Evolutionary conservation across 148 eudicot species (phyloP).

Genomic region (Fallopia convolvulus): DNA sequence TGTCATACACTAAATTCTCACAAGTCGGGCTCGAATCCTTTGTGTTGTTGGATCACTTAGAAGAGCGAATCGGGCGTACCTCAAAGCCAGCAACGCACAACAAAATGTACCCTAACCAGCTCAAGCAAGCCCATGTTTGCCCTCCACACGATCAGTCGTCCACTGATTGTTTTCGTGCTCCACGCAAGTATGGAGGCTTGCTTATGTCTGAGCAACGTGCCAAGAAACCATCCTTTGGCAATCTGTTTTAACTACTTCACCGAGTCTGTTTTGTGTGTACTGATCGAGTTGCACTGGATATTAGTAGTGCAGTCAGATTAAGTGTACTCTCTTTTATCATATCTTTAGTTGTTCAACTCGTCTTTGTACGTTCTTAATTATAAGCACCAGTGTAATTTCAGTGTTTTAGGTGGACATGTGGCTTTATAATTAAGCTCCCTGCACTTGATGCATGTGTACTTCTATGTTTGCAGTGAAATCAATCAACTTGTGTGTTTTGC

Average conservation of each 20-base stretch:
- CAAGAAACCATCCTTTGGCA: neutral
- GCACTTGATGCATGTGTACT: neutral
- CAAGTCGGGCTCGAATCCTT: neutral
- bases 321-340: neutral
- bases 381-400: neutral
- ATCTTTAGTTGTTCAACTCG: neutral
- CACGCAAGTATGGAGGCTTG: neutral
- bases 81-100: neutral
- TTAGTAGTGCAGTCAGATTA: neutral
- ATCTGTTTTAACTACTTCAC: neutral
- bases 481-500: neutral
- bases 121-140: neutral
- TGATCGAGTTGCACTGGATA: neutral
- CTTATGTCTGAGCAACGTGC: neutral
- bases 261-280: neutral
- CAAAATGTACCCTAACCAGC: neutral
- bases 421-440: neutral
- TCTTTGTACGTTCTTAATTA: neutral
- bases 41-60: neutral
- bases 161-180: neutral
- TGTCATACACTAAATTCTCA: neutral
- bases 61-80: neutral
- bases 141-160: constrained; percentile 1
- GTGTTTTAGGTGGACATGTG: neutral
- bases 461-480: neutral